Base-by-base conservation (phyloP, 768 basidiomycete genomes). In the Collybia sp. region DNA sequence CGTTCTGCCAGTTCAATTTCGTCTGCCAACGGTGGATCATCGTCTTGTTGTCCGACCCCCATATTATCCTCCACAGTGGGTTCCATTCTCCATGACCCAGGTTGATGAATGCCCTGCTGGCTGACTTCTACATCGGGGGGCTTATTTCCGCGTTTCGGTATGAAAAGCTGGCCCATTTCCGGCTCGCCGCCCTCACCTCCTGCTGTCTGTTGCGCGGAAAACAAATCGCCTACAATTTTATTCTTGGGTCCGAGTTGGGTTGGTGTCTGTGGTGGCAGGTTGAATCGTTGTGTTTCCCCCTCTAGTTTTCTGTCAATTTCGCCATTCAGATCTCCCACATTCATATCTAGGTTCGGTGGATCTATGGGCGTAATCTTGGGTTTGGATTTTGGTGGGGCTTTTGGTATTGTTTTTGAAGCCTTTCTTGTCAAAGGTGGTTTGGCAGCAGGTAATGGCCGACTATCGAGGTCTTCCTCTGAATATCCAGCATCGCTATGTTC, bases 361-460 rank as follows among this genome's bases (percentile, higher is more conserved):
- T 25, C 42, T 44, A 46, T 57, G 13, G 53, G 15, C 44, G 46
- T 53, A 8, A 43, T 46, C 40, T 42, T 55, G 8, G 58, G 49
- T 41, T 18, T 54, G 39, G 44, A 41, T 32, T 40, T 15, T 16
- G 43, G 3, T 20, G 46, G n/a, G 43, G 54, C 43, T 44, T 62
- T 62, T 6, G 50, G 15, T 37, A 59, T 62, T 6, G 56, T 38
- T 37, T 55, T 60, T 40, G 56, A 62, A 35, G 55, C 46, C 35
- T 44, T 54, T 15, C 51, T 33, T 1, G 45, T 6, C 11, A 33
- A 32, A 15, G 50, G 37, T 9, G 44, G 19, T 37, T 40, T 38
- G 25, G 25, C 25, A 3, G 8, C 25, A 4, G 8, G 25, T 25
- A 25, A 25, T 8, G 25, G 8, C 25, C 25, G 3, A 25, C 25